phyloP scores from a whole-genome alignment of 352 stramenopile genomes.

The Globisporangium perplexum region DNA sequence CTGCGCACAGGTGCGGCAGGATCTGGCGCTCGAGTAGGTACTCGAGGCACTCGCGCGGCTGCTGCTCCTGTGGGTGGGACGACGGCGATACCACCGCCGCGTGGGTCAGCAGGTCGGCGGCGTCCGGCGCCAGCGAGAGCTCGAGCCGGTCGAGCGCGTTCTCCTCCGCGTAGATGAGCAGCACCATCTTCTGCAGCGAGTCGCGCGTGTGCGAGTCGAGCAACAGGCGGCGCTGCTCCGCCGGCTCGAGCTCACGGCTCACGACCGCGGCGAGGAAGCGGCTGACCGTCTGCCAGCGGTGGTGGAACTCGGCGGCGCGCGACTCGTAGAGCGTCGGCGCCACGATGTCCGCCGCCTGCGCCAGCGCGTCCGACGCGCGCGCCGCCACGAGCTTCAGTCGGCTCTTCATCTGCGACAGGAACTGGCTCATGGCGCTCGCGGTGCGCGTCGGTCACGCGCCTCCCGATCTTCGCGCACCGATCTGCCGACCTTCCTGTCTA shows the following conservation, averaged over 20 bases:
- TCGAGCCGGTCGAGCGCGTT: slow-evolving; percentile 67
- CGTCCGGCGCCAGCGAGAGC: slow-evolving; percentile 34
- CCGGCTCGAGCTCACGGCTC: slow-evolving; percentile 52
- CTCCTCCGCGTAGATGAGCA: slow-evolving; percentile 84
- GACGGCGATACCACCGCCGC: slow-evolving; percentile 8
- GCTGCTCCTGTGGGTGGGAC: slow-evolving; percentile 12
- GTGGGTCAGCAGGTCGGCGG: slow-evolving; percentile 7
- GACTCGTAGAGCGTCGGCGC: slow-evolving; percentile 80
- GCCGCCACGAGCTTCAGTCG: slow-evolving; percentile 74
- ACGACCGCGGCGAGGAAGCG: slow-evolving; percentile 74
- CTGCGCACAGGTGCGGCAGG: slow-evolving; percentile 73
- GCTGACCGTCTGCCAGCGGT: slow-evolving; percentile 72
- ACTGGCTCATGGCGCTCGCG: slow-evolving; percentile 19
- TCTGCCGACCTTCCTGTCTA: too few species aligned
- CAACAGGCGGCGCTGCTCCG: slow-evolving; percentile 68
- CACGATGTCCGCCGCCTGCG: slow-evolving; percentile 75
- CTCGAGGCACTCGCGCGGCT: slow-evolving; percentile 67
- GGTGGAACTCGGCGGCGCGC: slow-evolving; percentile 79
- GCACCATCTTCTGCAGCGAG: slow-evolving; percentile 79
- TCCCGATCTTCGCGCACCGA: too few species aligned
- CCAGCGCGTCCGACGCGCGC: slow-evolving; percentile 62
- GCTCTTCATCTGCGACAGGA: slow-evolving; percentile 69
- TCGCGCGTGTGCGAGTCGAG: slow-evolving; percentile 79
- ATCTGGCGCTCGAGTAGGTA: slow-evolving; percentile 84
- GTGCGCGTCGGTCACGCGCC: too few species aligned